Evolutionary conservation across 2,329 filamentous ascomycete genomes (phyloP).

Genomic region (Elsinoe fawcettii): DNA sequence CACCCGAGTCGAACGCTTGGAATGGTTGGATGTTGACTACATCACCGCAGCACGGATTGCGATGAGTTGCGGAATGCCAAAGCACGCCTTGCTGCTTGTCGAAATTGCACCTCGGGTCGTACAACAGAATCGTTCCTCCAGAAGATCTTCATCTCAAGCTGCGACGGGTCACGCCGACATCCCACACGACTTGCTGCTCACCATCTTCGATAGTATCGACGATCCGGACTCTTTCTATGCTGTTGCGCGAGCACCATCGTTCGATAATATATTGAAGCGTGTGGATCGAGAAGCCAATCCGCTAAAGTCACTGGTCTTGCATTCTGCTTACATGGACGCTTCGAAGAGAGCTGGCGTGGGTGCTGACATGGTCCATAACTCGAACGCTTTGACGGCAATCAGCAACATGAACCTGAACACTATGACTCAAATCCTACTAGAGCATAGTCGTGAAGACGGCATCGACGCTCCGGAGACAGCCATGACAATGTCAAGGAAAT

Average conservation of each 20-base stretch:
- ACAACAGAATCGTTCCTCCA: slow-evolving; percentile 42
- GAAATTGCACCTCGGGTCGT: slow-evolving; percentile 47
- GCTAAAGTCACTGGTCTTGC: slow-evolving; percentile 77
- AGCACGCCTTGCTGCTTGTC: slow-evolving; percentile 73
- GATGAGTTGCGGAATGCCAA: slow-evolving; percentile 72
- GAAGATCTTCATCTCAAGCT: slow-evolving; percentile 53
- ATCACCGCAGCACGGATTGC: slow-evolving; percentile 63
- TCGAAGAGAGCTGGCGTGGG: slow-evolving; percentile 59
- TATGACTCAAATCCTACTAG: slow-evolving; percentile 70
- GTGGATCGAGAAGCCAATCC: slow-evolving; percentile 87
- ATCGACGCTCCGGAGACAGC: slow-evolving; percentile 59
- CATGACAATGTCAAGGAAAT: slow-evolving; percentile 68
- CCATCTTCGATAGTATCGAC: slow-evolving; percentile 85
- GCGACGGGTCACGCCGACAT: slow-evolving; percentile 37
- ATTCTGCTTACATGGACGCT: slow-evolving; percentile 84
- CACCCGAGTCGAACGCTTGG: slow-evolving; percentile 68
- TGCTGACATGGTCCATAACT: slow-evolving; percentile 51
- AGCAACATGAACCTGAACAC: slow-evolving; percentile 77
- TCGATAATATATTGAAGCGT: slow-evolving; percentile 69
- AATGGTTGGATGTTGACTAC: slow-evolving; percentile 83
- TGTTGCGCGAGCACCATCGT: slow-evolving; percentile 65
- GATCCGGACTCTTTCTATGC: slow-evolving; percentile 97
- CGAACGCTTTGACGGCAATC: slow-evolving; percentile 67
- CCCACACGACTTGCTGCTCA: slow-evolving; percentile 62
- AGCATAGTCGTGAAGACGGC: slow-evolving; percentile 55